These are phyloP conservation scores for Cordyceps militaris DNA, from an alignment of 2,329 filamentous ascomycete species.

Conservation along the genomic window DNA sequence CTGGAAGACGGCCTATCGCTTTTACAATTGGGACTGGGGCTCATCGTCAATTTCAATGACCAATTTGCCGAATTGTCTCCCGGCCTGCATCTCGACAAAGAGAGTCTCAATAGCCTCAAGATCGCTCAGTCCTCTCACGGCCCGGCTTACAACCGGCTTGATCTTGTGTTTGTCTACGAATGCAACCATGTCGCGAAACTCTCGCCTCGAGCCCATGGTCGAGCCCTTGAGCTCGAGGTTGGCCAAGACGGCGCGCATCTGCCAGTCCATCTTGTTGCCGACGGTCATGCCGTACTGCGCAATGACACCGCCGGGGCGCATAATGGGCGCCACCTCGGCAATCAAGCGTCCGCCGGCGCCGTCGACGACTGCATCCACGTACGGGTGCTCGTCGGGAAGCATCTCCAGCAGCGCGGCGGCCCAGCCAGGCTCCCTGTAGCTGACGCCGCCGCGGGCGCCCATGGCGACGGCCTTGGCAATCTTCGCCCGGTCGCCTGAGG, in stretches of 20 bases:
- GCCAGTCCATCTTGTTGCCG: slow-evolving; percentile 75
- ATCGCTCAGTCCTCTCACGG: slow-evolving; percentile 66
- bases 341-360: slow-evolving; percentile 84
- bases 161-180: slow-evolving; percentile 72
- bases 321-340: slow-evolving; percentile 54
- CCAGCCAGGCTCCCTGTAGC: slow-evolving; percentile 73
- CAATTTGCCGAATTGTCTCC: slow-evolving; percentile 85
- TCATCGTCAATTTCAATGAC: slow-evolving; percentile 60
- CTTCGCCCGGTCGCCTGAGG: slow-evolving; percentile 66
- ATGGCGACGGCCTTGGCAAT: slow-evolving; percentile 62
- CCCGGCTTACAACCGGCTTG: slow-evolving; percentile 67
- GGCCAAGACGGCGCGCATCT: slow-evolving; percentile 75
- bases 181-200: slow-evolving; percentile 84
- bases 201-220: slow-evolving; percentile 85
- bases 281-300: slow-evolving; percentile 88
- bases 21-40: slow-evolving; percentile 34
- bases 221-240: slow-evolving; percentile 81
- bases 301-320: slow-evolving; percentile 81
- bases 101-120: slow-evolving; percentile 69
- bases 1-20: no score
- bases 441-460: slow-evolving; percentile 73
- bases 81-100: slow-evolving; percentile 83
- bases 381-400: slow-evolving; percentile 59
- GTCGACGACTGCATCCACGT: slow-evolving; percentile 78
- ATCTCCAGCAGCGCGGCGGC: slow-evolving; percentile 62